These are phyloP conservation scores for Nothopassalora personata DNA, from an alignment of 2,329 filamentous ascomycete species.

Conservation along the genomic window DNA sequence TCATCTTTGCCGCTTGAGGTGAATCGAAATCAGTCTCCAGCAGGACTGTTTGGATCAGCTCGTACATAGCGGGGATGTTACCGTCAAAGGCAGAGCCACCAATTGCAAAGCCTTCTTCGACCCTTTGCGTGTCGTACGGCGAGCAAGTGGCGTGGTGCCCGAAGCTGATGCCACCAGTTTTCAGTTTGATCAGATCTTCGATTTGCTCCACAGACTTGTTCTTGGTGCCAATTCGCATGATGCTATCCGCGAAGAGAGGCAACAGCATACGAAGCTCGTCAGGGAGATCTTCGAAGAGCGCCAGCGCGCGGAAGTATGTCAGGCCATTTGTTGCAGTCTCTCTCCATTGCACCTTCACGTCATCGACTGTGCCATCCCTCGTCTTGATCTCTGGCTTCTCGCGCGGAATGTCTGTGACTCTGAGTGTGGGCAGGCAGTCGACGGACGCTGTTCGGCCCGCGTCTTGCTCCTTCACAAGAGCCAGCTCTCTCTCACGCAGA, in stretches of 20 bases:
- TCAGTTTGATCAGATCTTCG: slow-evolving; percentile 92
- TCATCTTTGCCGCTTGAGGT: slow-evolving; percentile 71
- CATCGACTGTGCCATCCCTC: slow-evolving; percentile 52
- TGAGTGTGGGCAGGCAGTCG: slow-evolving; percentile 79
- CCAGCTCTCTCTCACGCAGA: slow-evolving; percentile 71
- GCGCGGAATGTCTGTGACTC: slow-evolving; percentile 83
- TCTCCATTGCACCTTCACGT: slow-evolving; percentile 76
- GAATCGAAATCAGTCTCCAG: slow-evolving; percentile 86
- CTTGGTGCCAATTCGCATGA: slow-evolving; percentile 89
- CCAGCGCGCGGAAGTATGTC: slow-evolving; percentile 90
- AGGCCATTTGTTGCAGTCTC: slow-evolving; percentile 92
- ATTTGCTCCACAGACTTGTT: slow-evolving; percentile 87
- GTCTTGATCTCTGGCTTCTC: slow-evolving; percentile 69
- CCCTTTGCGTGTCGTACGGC: slow-evolving; percentile 63
- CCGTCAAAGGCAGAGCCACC: slow-evolving; percentile 83
- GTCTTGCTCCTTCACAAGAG: slow-evolving; percentile 59
- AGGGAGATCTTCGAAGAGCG: slow-evolving; percentile 70
- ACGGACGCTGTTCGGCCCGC: slow-evolving; percentile 79
- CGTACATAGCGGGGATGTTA: slow-evolving; percentile 87
- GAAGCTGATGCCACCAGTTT: slow-evolving; percentile 84
- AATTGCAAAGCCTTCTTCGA: slow-evolving; percentile 76
- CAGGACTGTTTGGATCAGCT: slow-evolving; percentile 73
- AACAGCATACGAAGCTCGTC: slow-evolving; percentile 79
- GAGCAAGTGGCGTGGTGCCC: slow-evolving; percentile 78
- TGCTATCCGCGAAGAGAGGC: slow-evolving; percentile 82